These are phyloP conservation scores for Echites panduratus DNA, from an alignment of 257 asterid genomes.

Conservation along the genomic window DNA sequence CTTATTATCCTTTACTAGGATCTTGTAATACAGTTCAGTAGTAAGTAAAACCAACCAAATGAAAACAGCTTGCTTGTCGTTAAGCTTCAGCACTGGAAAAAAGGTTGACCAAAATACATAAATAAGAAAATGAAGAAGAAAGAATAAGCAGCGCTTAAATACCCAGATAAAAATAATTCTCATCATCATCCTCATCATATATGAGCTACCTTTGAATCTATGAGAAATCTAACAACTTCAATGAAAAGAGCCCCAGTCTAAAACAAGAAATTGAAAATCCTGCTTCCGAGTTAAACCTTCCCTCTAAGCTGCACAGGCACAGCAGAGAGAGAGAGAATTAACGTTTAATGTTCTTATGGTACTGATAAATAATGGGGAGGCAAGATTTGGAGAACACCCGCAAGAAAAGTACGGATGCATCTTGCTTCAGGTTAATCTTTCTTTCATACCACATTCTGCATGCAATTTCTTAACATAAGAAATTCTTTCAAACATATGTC, in stretches of 20 bases:
- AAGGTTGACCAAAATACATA: not conserved
- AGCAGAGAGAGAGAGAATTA: not conserved
- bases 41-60: not conserved
- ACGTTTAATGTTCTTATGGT: not conserved
- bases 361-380: not conserved
- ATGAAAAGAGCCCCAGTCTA: conserved; percentile 4
- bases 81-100: conserved; percentile 11
- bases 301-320: conserved; percentile 45
- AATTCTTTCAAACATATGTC: conserved; percentile 86
- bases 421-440: not conserved
- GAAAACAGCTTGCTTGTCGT: not conserved
- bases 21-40: conserved; percentile 18
- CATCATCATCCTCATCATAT: not conserved
- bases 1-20: conserved; percentile 20
- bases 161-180: not conserved
- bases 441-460: conserved; percentile 65
- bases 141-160: not conserved
- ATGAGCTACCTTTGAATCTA: not conserved
- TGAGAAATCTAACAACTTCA: conserved; percentile 13
- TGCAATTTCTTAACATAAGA: conserved; percentile 61
- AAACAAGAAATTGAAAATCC: not conserved
- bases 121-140: not conserved
- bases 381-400: not conserved
- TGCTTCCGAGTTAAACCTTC: conserved; percentile 39
- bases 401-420: not conserved